Base-by-base conservation (phyloP, 805 yeast species). In the Kodamaea leandrae region DNA sequence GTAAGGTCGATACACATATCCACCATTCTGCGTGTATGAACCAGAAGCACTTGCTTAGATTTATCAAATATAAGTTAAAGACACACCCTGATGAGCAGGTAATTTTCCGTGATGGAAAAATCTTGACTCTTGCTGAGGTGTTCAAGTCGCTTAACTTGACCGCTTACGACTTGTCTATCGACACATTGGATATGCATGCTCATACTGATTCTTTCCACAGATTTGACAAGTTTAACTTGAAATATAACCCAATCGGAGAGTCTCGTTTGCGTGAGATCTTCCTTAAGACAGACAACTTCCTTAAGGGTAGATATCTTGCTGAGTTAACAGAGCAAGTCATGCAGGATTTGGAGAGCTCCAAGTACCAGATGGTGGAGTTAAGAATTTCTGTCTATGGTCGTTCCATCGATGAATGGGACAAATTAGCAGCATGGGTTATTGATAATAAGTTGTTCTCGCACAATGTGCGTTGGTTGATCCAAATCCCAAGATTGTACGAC, bases 1-100 rank as follows among this genome's bases (percentile, higher is more conserved):
- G 98, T 67, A 91, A 91, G 61, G 97, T 93, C 27, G 99, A 91
- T 59, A 93, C 98, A 14, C 99, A 93, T 72, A 96, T 93, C 53
- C 99, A 93, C 61, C 99, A 95, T 61, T 86, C 96, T 7, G 99
- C 99, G 8, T 90, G 97, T 63, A 95, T 95, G 98, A 95, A 95
- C 57, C 99, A 93, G 66, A 93, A 93, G 64, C 99, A 93, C 67
- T 69, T 93, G 54, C 71, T 93, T 50, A 82, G 99, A 54, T 93
- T 87, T 62, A 93, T 93, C 63, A 93, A 93, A 65, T 87, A 89
- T 60, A 93, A 93, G 67, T 81, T 93, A 65, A 88, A 91, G 67
- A 86, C 87, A 45, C 68, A 71, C 35, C 90, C 95, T 2, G 77
- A 87, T 50, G 96, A 95, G 60, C 83, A 85, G 47, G 99, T 93